Conservation (phyloP, 208 protist genomes). For the Acanthamoeba sp. region DNA sequence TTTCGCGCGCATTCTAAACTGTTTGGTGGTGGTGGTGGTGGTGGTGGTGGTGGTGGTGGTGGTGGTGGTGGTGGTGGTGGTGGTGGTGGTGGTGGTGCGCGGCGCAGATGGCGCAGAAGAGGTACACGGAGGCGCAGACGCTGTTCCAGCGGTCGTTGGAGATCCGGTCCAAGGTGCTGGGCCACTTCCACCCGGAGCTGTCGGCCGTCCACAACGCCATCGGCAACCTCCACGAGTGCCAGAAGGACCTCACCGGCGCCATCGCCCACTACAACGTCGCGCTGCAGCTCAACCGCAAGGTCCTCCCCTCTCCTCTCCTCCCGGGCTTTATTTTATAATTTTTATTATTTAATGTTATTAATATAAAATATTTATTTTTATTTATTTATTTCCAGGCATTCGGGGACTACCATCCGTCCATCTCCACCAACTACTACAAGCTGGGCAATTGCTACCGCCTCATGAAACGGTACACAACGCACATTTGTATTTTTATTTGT, state of each 20-base stretch:
- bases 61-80: too few relatives aligned
- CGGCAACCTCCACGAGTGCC: constrained; percentile 55
- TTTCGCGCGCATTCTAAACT: not conserved
- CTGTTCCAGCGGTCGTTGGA: constrained; percentile 57
- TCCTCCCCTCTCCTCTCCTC: not conserved
- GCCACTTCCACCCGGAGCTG: constrained; percentile 16
- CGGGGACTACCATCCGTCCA: constrained; percentile 54
- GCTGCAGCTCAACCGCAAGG: constrained; percentile 50
- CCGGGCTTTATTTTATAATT: too few relatives aligned
- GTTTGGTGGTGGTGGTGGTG: too few relatives aligned
- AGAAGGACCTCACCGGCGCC: constrained; percentile 24
- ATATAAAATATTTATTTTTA: too few relatives aligned
- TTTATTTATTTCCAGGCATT: not conserved
- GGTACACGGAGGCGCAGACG: constrained; percentile 1
- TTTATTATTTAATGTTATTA: too few relatives aligned
- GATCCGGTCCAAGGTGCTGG: constrained; percentile 8
- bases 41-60: too few relatives aligned
- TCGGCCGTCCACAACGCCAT: constrained; percentile 7
- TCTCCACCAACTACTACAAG: constrained; percentile 52
- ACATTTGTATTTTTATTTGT: too few relatives aligned
- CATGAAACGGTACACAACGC: constrained; percentile 2
- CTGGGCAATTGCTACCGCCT: constrained; percentile 57
- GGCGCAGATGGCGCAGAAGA: constrained; percentile 6
- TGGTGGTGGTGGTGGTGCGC: not conserved
- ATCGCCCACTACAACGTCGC: constrained; percentile 25